Evolutionary conservation across 805 yeast genomes (phyloP).

Genomic region (Huiozyma sinensis): DNA sequence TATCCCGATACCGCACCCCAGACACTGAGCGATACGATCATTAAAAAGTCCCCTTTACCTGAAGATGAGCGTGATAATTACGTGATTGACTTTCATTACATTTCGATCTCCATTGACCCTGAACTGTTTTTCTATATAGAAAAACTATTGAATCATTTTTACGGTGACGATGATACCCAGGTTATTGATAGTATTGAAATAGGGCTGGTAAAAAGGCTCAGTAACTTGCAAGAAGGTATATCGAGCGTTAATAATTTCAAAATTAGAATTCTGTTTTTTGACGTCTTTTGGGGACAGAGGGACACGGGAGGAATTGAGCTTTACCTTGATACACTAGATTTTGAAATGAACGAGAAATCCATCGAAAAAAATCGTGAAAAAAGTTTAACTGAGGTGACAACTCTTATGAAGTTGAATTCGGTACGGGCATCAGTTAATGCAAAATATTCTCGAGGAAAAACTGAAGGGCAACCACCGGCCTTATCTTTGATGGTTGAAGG

Average conservation of each 20-base stretch:
- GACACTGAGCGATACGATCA: not conserved
- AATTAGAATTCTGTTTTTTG: constrained; percentile 10
- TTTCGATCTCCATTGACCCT: constrained; percentile 31
- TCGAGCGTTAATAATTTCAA: constrained; percentile 9
- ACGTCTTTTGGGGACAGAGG: constrained; percentile 16
- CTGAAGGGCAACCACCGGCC: constrained; percentile 19
- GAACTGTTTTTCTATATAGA: constrained; percentile 31
- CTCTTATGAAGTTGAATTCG: constrained; percentile 11
- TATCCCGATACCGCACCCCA: not conserved
- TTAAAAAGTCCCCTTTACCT: not conserved
- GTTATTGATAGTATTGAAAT: constrained; percentile 58
- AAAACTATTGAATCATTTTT: constrained; percentile 27
- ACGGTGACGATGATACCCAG: constrained; percentile 33
- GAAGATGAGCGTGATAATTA: constrained; percentile 8
- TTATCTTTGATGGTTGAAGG: constrained; percentile 20
- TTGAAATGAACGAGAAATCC: constrained; percentile 13
- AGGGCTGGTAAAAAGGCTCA: constrained; percentile 40
- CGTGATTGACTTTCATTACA: constrained; percentile 34
- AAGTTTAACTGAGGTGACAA: constrained; percentile 8
- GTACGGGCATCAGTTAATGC: constrained; percentile 13
- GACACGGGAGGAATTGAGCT: constrained; percentile 12
- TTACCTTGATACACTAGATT: constrained; percentile 14
- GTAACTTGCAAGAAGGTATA: constrained; percentile 19
- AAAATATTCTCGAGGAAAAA: constrained; percentile 1
- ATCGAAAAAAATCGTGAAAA: constrained; percentile 12